Percentiles rank a stretch among this genome's conserved stretches.
Conservation (phyloP, 2,329 filamentous ascomycete species). For the Ramularia collo-cygni region DNA sequence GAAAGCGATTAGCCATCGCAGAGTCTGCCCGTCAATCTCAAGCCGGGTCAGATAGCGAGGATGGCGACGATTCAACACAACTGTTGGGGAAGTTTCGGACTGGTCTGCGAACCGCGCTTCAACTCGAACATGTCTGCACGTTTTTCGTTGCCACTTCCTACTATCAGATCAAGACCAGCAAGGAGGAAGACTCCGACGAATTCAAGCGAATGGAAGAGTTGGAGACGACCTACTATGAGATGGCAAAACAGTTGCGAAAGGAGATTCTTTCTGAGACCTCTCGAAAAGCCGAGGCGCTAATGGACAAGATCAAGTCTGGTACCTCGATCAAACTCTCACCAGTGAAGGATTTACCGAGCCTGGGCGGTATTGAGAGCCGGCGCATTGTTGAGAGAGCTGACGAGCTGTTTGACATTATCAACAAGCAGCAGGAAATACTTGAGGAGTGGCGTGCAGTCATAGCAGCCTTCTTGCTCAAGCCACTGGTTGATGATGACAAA, state of each 20-base stretch:
- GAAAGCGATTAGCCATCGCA: slow-evolving; percentile 53
- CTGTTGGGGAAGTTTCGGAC: slow-evolving; percentile 40
- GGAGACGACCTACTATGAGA: slow-evolving; percentile 68
- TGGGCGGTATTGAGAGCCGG: slow-evolving; percentile 66
- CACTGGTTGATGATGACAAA: slow-evolving; percentile 77
- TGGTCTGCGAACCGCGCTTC: slow-evolving; percentile 64
- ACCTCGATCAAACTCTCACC: slow-evolving; percentile 46
- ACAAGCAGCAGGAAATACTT: slow-evolving; percentile 64
- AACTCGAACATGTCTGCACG: slow-evolving; percentile 70
- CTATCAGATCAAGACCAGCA: slow-evolving; percentile 73
- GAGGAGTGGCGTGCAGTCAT: slow-evolving; percentile 69
- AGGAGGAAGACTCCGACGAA: slow-evolving; percentile 59
- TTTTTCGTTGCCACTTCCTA: slow-evolving; percentile 82
- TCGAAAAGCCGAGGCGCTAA: slow-evolving; percentile 55
- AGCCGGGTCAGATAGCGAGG: slow-evolving; percentile 31
- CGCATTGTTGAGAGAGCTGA: slow-evolving; percentile 61
- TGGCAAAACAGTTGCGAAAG: slow-evolving; percentile 67
- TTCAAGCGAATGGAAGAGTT: slow-evolving; percentile 60
- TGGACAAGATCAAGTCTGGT: slow-evolving; percentile 55
- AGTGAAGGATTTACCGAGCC: slow-evolving; percentile 46
- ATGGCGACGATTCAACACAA: slow-evolving; percentile 17
- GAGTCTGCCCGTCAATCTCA: slow-evolving; percentile 1
- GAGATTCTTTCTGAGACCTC: slow-evolving; percentile 63
- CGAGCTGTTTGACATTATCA: slow-evolving; percentile 57
- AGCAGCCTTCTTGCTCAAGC: slow-evolving; percentile 62